Evolutionary conservation across 164 flowering plant genomes (phyloP).

Genomic region (Chimonanthus praecox): DNA sequence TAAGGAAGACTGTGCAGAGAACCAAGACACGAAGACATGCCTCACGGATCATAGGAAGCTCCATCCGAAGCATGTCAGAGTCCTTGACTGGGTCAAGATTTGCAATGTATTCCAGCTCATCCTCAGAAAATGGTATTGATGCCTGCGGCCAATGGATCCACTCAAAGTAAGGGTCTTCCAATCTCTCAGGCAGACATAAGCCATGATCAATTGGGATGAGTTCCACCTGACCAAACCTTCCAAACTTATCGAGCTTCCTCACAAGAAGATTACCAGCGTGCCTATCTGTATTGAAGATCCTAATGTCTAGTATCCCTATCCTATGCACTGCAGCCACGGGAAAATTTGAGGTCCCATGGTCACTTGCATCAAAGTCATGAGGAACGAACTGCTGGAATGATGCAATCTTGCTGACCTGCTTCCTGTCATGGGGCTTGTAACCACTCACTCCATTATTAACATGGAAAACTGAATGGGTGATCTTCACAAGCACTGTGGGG

Average conservation of each 20-base stretch:
- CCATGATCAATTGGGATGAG: slow-evolving; percentile 73
- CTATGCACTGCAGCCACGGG: slow-evolving; percentile 62
- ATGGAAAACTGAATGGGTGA: slow-evolving; percentile 52
- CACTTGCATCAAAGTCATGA: slow-evolving; percentile 72
- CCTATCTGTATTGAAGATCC: slow-evolving; percentile 60
- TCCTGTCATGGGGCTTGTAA: slow-evolving; percentile 22
- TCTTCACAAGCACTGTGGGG: slow-evolving; percentile 54
- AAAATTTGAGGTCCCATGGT: slow-evolving; percentile 63
- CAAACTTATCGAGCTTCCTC: slow-evolving; percentile 45
- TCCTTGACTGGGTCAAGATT: slow-evolving; percentile 49
- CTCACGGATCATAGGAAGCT: slow-evolving; percentile 64
- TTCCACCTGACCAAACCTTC: slow-evolving; percentile 52
- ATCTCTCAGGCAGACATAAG: slow-evolving; percentile 57
- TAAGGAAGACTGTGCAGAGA: slow-evolving; percentile 53
- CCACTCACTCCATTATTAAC: slow-evolving; percentile 42
- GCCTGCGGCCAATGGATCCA: slow-evolving; percentile 83
- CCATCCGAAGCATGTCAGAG: slow-evolving; percentile 55
- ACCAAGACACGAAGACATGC: slow-evolving; percentile 55
- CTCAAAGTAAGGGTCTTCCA: slow-evolving; percentile 75
- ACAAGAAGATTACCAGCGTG: slow-evolving; percentile 66
- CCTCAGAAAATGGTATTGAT: slow-evolving; percentile 62
- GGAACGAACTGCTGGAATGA: slow-evolving; percentile 61
- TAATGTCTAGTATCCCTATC: slow-evolving; percentile 63
- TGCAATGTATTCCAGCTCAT: slow-evolving; percentile 57
- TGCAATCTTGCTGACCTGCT: slow-evolving; percentile 58